Evolutionary conservation across 768 basidiomycete genomes (phyloP), one percentile per base, ranked within the genome.

Genomic region (Cyclocybe aegerita): DNA sequence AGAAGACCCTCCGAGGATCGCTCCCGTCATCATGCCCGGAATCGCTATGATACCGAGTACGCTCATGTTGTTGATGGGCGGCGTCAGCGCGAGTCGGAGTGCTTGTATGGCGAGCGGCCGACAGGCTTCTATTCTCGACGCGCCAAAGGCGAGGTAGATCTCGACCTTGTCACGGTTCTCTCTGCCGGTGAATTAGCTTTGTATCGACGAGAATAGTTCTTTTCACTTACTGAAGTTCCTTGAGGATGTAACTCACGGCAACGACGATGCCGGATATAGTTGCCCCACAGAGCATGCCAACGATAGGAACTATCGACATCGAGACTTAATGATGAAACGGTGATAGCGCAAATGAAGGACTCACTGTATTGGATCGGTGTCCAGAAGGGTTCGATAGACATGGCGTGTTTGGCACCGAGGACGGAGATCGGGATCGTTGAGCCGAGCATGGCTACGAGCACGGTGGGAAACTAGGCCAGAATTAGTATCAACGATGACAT

Each of bases 11-110:
- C 90, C 93, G 9, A 94, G 82, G 53, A 95, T 86, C 4, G 93
- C 90, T 56, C 93, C 93, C 0, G 89, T 91, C 89, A 94, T 92
- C 90, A 91, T 93, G 1, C 91, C 90, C 1, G 88, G 87, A 48
- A 88, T 90, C n/a, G 86, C 70, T 48, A 89, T 87, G 49, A 88
- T 85, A 5, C 88, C 86, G 7, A 87, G 72, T 40, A 90, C 85
- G 60, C 87, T 90, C 89, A 96, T 91, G 68, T 83, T 84, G 60
- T 88, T 95, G 60, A 95, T 83, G 4, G 83, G 86, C 0, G 90
- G 93, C 4, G 87, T 82, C 4, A 95, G 71, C 0, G 92, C 86
- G 17, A 93, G 72, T 41, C 83, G 80, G n/a, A 95, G 77, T 0
- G 88, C 90, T 44, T 92, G 87, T 1, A 79, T 77, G 0, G 83